Evolutionary conservation across 768 basidiomycete genomes (phyloP).

Genomic region (Mrakia gelida): DNA sequence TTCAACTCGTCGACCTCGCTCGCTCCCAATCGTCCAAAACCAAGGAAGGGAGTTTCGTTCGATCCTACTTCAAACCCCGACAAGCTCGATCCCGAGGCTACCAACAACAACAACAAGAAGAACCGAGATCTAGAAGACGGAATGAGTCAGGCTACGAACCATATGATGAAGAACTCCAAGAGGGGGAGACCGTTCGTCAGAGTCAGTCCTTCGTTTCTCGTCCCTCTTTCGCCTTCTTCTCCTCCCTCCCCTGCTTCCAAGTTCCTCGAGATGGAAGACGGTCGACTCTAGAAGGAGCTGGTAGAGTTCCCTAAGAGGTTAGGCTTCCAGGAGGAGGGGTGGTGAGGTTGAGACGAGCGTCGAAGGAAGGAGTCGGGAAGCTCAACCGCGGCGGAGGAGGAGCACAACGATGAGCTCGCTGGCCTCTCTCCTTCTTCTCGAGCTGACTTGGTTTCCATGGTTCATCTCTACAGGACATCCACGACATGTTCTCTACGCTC

Average conservation of each 20-base stretch:
- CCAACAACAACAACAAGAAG: background rate
- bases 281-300: background rate
- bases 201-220: conserved; percentile 49
- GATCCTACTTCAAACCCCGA: background rate
- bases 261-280: background rate
- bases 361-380: no score
- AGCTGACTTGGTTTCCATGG: background rate
- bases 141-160: conserved; percentile 40
- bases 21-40: background rate
- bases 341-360: background rate
- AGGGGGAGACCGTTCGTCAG: conserved; percentile 90
- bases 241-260: background rate
- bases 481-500: conserved; percentile 95
- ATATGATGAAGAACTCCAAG: conserved; percentile 99
- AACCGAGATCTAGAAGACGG: background rate
- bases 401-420: background rate
- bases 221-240: no score
- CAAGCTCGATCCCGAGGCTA: background rate
- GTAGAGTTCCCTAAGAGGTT: background rate
- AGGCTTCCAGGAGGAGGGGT: no score
- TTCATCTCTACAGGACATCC: conserved; percentile 67
- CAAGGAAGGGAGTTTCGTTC: background rate
- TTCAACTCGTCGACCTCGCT: background rate
- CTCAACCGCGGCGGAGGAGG: background rate
- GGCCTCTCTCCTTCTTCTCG: background rate